A percentile compares a stretch with the other conserved stretches of the same genome.
phyloP scores from a whole-genome alignment of 768 basidiomycete species.

The Macrolepiota fuliginosa region DNA sequence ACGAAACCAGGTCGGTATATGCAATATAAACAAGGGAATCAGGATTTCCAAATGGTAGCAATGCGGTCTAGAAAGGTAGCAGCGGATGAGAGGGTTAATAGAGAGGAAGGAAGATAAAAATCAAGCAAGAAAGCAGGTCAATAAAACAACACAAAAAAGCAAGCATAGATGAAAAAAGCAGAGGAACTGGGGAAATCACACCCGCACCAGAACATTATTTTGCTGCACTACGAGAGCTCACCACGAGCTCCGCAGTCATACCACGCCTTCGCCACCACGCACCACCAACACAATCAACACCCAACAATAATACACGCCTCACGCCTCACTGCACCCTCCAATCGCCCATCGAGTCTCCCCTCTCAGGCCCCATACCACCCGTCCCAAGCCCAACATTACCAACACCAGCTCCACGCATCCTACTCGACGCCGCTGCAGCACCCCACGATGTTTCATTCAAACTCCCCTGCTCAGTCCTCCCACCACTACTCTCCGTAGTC shows the following conservation, averaged over 20 bases:
- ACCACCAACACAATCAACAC: neutral
- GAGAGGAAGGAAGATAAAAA: constrained; percentile 3
- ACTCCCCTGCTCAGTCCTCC: constrained; percentile 39
- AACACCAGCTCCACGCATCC: constrained; percentile 10
- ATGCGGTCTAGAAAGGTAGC: constrained; percentile 6
- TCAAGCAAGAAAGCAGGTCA: neutral
- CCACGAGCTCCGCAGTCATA: constrained; percentile 11
- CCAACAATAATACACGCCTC: neutral
- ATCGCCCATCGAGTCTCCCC: constrained; percentile 10
- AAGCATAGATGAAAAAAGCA: neutral
- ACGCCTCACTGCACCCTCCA: constrained; percentile 8
- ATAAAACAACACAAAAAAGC: constrained; percentile 9
- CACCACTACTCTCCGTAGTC: constrained; percentile 47
- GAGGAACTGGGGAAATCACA: neutral
- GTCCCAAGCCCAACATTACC: constrained; percentile 4
- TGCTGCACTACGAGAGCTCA: neutral
- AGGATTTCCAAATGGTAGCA: neutral
- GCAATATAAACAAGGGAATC: neutral
- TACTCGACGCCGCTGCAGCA: constrained; percentile 13
- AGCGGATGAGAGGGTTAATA: neutral
- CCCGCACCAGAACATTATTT: neutral
- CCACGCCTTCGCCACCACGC: constrained; percentile 3
- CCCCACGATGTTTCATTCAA: constrained; percentile 31
- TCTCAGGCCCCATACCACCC: constrained; percentile 9
- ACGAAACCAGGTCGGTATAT: neutral